phyloP scores from a whole-genome alignment of 306 rosid species.

The Inga oerstediana region DNA sequence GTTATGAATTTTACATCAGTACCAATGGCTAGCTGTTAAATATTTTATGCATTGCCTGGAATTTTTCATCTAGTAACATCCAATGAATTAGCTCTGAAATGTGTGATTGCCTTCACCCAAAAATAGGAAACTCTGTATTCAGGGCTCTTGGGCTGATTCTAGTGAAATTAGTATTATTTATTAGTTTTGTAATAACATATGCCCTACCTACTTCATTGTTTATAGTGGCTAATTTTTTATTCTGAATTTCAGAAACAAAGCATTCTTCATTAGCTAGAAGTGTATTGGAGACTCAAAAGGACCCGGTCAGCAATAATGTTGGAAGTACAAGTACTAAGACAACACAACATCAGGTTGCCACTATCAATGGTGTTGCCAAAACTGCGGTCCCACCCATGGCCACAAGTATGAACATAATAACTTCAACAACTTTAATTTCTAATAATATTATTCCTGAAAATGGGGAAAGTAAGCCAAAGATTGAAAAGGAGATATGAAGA shows the following conservation, averaged over 20 bases:
- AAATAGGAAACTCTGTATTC: not conserved
- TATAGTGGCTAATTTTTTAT: constrained; percentile 30
- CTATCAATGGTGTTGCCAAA: constrained; percentile 59
- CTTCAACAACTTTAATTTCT: constrained; percentile 44
- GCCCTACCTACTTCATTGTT: constrained; percentile 14
- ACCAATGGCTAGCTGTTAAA: constrained; percentile 6
- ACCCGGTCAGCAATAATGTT: constrained; percentile 47
- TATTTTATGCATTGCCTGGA: constrained; percentile 6
- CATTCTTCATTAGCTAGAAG: constrained; percentile 75
- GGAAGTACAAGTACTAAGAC: constrained; percentile 54
- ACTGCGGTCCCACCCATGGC: constrained; percentile 40
- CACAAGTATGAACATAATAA: constrained; percentile 42
- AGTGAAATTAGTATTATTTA: constrained; percentile 5
- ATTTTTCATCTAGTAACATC: constrained; percentile 20
- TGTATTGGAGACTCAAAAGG: constrained; percentile 58
- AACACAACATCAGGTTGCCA: constrained; percentile 38
- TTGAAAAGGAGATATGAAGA: constrained; percentile 48
- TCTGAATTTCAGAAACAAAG: constrained; percentile 69
- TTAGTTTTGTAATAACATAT: not conserved
- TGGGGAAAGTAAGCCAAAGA: constrained; percentile 52
- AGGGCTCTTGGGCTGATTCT: not conserved
- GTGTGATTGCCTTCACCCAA: constrained; percentile 10
- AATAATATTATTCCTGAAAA: constrained; percentile 52
- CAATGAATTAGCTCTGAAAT: constrained; percentile 24
- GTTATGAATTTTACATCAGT: not conserved